These are phyloP conservation scores for Candida vartiovaarae DNA, from an alignment of 805 yeast genomes.

Conservation along the genomic window DNA sequence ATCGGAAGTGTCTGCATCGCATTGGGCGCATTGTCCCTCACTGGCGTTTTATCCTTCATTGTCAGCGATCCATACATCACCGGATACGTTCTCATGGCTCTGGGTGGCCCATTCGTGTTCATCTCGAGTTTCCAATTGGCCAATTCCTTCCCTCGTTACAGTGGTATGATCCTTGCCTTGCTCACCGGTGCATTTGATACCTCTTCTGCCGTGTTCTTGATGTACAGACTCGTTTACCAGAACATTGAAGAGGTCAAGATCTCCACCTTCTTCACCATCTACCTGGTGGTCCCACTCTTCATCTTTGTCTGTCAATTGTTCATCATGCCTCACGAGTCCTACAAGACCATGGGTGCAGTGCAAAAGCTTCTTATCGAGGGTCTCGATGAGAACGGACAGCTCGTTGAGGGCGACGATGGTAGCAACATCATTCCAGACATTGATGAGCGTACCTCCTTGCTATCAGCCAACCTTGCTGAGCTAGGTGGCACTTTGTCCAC, in stretches of 20 bases:
- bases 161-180: slow-evolving; percentile 76
- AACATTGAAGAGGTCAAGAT: slow-evolving; percentile 32
- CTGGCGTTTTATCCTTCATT: slow-evolving; percentile 29
- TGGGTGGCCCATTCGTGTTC: slow-evolving; percentile 92
- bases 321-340: slow-evolving; percentile 74
- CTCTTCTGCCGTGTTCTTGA: slow-evolving; percentile 78
- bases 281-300: slow-evolving; percentile 71
- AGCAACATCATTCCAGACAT: slow-evolving; percentile 41
- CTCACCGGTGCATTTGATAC: slow-evolving; percentile 94
- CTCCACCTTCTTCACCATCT: slow-evolving; percentile 54
- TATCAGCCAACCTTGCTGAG: slow-evolving; percentile 14
- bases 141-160: slow-evolving; percentile 73
- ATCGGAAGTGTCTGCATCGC: slow-evolving; percentile 59
- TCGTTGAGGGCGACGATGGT: slow-evolving; percentile 30
- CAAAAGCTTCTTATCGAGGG: slow-evolving; percentile 69
- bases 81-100: slow-evolving; percentile 73
- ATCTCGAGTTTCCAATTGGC: slow-evolving; percentile 88
- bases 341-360: slow-evolving; percentile 62
- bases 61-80: slow-evolving; percentile 56
- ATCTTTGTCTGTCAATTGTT: slow-evolving; percentile 66
- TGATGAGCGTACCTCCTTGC: slow-evolving; percentile 27
- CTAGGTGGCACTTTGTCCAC: slow-evolving; percentile 10
- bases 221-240: slow-evolving; percentile 63
- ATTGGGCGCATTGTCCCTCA: slow-evolving; percentile 45
- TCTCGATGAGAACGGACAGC: slow-evolving; percentile 61